Evolutionary conservation across 768 basidiomycete genomes (phyloP).

Genomic region (Postia placenta): DNA sequence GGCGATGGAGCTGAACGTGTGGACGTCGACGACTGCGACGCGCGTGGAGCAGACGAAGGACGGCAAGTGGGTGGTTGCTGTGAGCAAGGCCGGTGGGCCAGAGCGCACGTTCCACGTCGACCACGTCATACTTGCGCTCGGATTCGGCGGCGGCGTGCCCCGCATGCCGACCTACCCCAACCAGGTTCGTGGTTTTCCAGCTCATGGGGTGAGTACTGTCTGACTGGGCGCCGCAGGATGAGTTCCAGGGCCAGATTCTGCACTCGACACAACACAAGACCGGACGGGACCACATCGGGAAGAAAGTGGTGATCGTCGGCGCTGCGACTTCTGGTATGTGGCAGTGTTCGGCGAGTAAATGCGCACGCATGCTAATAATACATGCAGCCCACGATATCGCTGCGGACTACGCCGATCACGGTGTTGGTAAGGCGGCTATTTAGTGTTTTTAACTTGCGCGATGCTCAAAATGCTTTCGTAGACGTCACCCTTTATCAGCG

Average conservation of each 20-base stretch:
- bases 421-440: constrained; percentile 30
- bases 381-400: constrained; percentile 41
- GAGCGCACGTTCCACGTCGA: constrained; percentile 22
- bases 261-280: constrained; percentile 54
- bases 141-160: constrained; percentile 32
- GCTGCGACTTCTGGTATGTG: constrained; percentile 50
- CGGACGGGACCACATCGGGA: constrained; percentile 54
- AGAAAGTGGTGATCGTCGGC: constrained; percentile 68
- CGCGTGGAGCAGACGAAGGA: constrained; percentile 16
- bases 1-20: constrained; percentile 55
- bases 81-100: constrained; percentile 30
- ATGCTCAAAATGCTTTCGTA: constrained; percentile 10
- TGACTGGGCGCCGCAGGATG: constrained; percentile 29
- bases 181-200: constrained; percentile 10
- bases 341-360: not conserved
- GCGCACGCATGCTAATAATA: not conserved
- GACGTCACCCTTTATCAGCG: constrained; percentile 59
- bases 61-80: constrained; percentile 24
- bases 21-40: constrained; percentile 36
- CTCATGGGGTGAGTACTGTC: not conserved
- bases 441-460: not conserved
- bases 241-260: constrained; percentile 55
- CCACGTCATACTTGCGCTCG: constrained; percentile 35
- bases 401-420: constrained; percentile 37
- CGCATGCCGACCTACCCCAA: constrained; percentile 30